Conservation (phyloP, 306 rosid genomes). For the Vicia faba region DNA sequence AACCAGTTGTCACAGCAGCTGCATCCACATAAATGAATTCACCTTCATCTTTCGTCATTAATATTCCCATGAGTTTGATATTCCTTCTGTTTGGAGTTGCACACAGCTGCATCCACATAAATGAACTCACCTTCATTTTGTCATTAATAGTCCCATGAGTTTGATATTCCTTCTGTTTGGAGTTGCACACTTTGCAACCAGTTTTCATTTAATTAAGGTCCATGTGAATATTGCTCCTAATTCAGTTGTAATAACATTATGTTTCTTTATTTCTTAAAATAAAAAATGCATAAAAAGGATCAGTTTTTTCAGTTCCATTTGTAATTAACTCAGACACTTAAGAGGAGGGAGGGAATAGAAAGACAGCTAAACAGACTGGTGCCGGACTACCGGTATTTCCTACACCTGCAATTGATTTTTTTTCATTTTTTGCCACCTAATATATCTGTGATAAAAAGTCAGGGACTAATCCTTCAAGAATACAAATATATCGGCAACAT, state of each 20-base stretch:
- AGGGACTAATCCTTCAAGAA: neutral
- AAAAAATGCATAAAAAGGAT: conserved; percentile 17
- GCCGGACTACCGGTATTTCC: neutral
- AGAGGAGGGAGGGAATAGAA: neutral
- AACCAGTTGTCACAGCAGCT: conserved; percentile 50
- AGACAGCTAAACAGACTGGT: neutral
- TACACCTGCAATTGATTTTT: neutral
- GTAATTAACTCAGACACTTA: neutral
- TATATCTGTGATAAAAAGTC: neutral
- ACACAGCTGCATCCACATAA: conserved; percentile 54
- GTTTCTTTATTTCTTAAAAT: conserved; percentile 23
- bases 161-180: conserved; percentile 37
- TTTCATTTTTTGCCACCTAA: too few species aligned
- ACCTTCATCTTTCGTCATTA: conserved; percentile 29
- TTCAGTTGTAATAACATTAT: conserved; percentile 6
- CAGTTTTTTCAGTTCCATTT: conserved; percentile 18
- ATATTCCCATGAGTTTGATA: conserved; percentile 30
- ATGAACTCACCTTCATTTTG: conserved; percentile 32
- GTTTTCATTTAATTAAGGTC: conserved; percentile 27
- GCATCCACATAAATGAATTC: conserved; percentile 50
- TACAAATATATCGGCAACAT: neutral
- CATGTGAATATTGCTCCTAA: conserved; percentile 1
- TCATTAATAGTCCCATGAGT: conserved; percentile 31
- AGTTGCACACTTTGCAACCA: conserved; percentile 72
- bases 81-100: conserved; percentile 57